Evolutionary conservation across 805 yeast species (phyloP), one percentile per base, ranked within the genome.

Genomic region (Saccharomycopsis guyanensis): DNA sequence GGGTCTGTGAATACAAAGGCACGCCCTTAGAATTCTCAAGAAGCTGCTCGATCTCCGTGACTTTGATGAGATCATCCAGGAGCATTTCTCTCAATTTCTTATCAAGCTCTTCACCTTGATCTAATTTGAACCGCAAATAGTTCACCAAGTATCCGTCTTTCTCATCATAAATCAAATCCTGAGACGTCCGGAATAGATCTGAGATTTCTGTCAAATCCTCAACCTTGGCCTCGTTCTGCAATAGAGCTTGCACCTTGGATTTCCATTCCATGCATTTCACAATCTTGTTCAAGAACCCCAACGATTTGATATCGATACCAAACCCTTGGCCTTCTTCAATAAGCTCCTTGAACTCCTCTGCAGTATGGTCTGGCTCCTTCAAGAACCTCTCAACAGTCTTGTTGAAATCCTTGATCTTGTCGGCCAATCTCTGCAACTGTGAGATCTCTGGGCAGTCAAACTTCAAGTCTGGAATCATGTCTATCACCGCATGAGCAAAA

Each of bases 371-470:
- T 22, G 57, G 55, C 19, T 58, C 60, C 4, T 57, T 59, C 2
- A 75, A 55, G 15, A 75, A 61, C 2, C 59, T 50, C 7, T 71
- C 57, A 27, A 76, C 76, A 12, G 72, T 67, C 23, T 63, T 59
- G 47, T 73, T 78, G 58, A 71, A 82, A 41, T 68, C 67, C 40
- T 66, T 66, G 36, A 83, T 69, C 52, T 76, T 82, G 25, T 56
- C 61, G 3, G 72, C 69, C 39, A 78, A 69, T 50, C 75, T 82
- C 3, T 70, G 49, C 10, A 84, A 59, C 55, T 76, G 82, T 16
- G 74, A 80, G 53, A 79, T 67, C 56, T 84, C 93, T 0, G 77
- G 71, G 15, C 76, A 65, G 2, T 69, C 59, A 45, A 82, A 73
- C 18, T 74, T 71, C 48, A 81, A 55, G 0, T 58, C 55, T 2